Evolutionary conservation across 2,329 filamentous ascomycete species (phyloP).

Genomic region (Pseudogymnoascus sp.): DNA sequence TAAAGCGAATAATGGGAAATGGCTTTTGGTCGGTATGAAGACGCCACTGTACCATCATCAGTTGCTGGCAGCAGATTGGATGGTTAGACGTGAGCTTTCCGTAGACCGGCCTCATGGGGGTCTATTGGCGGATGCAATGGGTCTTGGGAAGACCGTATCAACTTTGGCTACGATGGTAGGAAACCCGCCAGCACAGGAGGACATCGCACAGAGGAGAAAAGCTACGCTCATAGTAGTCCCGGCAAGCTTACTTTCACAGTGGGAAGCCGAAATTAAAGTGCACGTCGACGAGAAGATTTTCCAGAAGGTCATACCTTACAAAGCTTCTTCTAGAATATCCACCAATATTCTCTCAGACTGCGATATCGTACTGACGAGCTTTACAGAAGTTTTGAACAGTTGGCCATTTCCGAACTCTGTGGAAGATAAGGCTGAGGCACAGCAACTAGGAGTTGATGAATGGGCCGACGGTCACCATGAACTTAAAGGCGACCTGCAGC

Average conservation of each 20-base stretch:
- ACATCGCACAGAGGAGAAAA: constrained; percentile 19
- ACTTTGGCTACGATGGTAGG: constrained; percentile 29
- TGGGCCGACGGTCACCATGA: constrained; percentile 77
- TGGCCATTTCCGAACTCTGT: constrained; percentile 80
- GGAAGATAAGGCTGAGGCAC: constrained; percentile 88
- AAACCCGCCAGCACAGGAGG: constrained; percentile 33
- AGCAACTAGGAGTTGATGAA: constrained; percentile 93
- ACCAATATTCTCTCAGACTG: constrained; percentile 14
- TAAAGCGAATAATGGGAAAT: constrained; percentile 28
- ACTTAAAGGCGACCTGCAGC: constrained; percentile 41
- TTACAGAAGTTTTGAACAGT: constrained; percentile 41
- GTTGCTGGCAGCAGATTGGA: constrained; percentile 43
- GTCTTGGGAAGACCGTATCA: constrained; percentile 56
- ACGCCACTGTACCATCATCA: constrained; percentile 41
- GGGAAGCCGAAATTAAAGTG: constrained; percentile 22
- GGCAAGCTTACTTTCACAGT: constrained; percentile 22
- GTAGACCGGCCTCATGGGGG: constrained; percentile 38
- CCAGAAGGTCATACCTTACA: constrained; percentile 21
- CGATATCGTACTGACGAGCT: constrained; percentile 24
- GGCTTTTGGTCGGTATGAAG: constrained; percentile 40
- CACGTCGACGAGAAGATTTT: constrained; percentile 17
- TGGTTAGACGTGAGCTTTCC: constrained; percentile 42
- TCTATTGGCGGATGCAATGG: constrained; percentile 54
- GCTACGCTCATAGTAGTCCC: constrained; percentile 26
- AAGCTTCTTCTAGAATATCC: constrained; percentile 8